Percentiles rank a stretch among this genome's conserved stretches.
These are phyloP conservation scores for Fusarium pseudonygamai DNA, from an alignment of 2,329 filamentous ascomycete genomes.

Conservation along the genomic window DNA sequence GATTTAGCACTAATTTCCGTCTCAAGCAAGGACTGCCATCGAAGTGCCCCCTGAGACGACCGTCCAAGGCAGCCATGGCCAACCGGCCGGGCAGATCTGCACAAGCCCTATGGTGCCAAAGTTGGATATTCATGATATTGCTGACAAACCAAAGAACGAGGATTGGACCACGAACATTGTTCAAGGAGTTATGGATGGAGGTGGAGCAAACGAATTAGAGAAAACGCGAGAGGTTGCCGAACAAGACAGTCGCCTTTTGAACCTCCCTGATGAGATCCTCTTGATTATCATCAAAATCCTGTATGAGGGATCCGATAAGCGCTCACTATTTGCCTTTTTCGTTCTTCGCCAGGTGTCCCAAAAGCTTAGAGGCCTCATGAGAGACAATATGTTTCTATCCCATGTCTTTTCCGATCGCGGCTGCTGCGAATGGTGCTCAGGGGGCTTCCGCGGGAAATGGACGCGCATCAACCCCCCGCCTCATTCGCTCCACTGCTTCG, in stretches of 20 bases:
- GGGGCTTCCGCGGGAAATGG: neutral
- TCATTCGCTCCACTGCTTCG: neutral
- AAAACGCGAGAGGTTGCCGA: neutral
- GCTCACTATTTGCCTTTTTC: neutral
- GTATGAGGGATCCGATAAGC: neutral
- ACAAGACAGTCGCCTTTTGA: neutral
- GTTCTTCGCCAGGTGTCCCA: neutral
- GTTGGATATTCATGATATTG: neutral
- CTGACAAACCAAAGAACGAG: neutral
- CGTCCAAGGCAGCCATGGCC: accelerated
- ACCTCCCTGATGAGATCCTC: neutral
- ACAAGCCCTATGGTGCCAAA: neutral
- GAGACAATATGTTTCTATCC: neutral
- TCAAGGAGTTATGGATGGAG: neutral
- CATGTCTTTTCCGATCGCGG: neutral
- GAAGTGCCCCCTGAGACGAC: accelerated
- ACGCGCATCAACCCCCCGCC: accelerated
- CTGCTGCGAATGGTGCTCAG: neutral
- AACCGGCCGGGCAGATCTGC: neutral
- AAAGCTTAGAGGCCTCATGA: neutral
- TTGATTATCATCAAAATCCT: neutral
- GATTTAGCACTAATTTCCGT: neutral
- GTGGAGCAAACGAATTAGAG: accelerated
- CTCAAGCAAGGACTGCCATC: neutral
- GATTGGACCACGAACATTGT: neutral